These are phyloP conservation scores for Suhomyces sp. DNA, from an alignment of 805 yeast genomes.

Conservation along the genomic window DNA sequence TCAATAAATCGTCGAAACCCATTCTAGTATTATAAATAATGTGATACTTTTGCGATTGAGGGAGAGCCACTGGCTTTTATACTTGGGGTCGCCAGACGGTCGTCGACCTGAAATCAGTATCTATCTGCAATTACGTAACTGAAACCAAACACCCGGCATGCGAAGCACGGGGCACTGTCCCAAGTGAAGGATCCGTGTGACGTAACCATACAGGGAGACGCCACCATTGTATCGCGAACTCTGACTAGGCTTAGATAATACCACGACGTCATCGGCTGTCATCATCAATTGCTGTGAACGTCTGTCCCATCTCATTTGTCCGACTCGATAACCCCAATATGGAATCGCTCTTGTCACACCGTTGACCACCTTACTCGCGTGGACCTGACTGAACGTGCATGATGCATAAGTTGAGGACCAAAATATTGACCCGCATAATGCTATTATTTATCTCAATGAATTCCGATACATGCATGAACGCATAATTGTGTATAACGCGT, in stretches of 20 bases:
- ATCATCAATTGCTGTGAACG: background rate
- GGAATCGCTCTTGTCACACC: background rate
- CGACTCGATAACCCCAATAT: background rate
- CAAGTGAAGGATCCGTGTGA: background rate
- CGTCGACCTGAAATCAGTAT: background rate
- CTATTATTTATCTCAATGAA: background rate
- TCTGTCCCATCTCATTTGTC: background rate
- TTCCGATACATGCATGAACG: background rate
- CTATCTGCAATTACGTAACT: background rate
- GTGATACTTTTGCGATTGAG: background rate
- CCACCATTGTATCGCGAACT: background rate
- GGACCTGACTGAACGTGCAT: background rate
- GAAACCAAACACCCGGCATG: background rate
- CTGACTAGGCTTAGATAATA: background rate
- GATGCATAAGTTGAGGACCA: background rate
- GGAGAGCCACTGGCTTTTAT: background rate
- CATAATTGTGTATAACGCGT: background rate
- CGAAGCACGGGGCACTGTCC: background rate
- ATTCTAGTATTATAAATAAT: slow-evolving; percentile 11
- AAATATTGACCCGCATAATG: background rate
- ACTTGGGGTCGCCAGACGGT: background rate
- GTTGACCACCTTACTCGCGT: background rate
- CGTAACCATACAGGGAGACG: background rate
- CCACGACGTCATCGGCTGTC: background rate
- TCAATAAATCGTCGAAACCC: slow-evolving; percentile 28